These are phyloP conservation scores for Pseudogymnoascus sp. DNA, from an alignment of 2,329 filamentous ascomycete genomes.

Conservation along the genomic window DNA sequence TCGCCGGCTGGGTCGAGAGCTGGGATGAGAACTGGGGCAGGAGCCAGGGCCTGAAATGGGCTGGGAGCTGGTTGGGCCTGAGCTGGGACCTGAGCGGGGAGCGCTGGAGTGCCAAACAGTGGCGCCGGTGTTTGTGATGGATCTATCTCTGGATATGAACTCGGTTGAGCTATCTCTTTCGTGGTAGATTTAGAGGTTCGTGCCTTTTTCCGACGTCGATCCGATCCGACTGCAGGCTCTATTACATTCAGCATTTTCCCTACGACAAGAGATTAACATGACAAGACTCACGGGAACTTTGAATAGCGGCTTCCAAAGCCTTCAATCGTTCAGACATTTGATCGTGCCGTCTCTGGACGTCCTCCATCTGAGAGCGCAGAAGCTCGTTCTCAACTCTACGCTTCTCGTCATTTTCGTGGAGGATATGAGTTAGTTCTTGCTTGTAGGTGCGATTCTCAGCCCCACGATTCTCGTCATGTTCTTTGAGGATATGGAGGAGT, in stretches of 20 bases:
- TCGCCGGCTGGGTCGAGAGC: not conserved
- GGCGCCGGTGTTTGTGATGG: too few relatives aligned
- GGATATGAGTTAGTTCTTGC: not conserved
- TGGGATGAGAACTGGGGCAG: not conserved
- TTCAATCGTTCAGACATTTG: not conserved
- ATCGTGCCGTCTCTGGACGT: not conserved
- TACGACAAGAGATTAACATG: not conserved
- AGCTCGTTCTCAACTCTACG: not conserved
- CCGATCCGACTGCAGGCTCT: not conserved
- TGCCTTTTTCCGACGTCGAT: not conserved
- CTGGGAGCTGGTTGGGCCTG: too few relatives aligned
- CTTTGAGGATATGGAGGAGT: not conserved
- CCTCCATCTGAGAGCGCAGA: not conserved
- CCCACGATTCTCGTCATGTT: not conserved
- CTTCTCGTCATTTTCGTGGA: not conserved
- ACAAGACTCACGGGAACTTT: not conserved
- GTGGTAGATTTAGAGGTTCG: not conserved
- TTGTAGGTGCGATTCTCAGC: not conserved
- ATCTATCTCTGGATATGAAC: too few relatives aligned
- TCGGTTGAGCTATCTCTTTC: too few relatives aligned
- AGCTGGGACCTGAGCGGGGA: too few relatives aligned
- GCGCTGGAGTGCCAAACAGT: too few relatives aligned
- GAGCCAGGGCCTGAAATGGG: not conserved
- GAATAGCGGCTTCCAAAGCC: not conserved
- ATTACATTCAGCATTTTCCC: not conserved